Evolutionary conservation across 148 eudicot genomes (phyloP).

Genomic region (Vaccinium macrocarpon): DNA sequence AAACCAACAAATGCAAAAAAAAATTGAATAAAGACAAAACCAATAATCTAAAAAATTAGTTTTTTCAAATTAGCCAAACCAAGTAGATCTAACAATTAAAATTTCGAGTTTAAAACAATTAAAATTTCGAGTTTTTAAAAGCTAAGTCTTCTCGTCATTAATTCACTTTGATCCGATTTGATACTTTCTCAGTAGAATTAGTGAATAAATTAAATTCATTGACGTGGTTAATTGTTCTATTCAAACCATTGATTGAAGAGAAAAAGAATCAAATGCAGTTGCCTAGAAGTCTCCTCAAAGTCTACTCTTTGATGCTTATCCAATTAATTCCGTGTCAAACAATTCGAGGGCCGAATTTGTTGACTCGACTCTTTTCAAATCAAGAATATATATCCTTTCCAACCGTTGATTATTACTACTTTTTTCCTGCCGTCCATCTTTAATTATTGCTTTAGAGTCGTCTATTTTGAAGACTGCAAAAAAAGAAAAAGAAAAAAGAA

Average conservation of each 20-base stretch:
- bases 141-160: no score
- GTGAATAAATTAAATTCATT: background rate
- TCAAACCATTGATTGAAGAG: background rate
- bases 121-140: no score
- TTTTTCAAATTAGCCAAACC: no score
- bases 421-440: background rate
- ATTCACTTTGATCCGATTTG: no score
- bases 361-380: constrained; percentile 37
- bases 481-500: no score
- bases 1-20: no score
- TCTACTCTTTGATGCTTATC: constrained; percentile 15
- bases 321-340: constrained; percentile 40
- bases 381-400: constrained; percentile 5
- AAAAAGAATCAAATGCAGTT: constrained; percentile 17
- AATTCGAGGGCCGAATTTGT: constrained; percentile 28
- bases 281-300: constrained; percentile 27
- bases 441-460: background rate
- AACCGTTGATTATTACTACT: constrained; percentile 5
- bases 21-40: no score
- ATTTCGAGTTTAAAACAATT: no score
- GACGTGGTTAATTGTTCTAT: background rate
- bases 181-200: background rate
- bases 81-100: no score
- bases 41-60: no score
- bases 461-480: background rate